A percentile compares a stretch with the other conserved stretches of the same genome.
These are phyloP conservation scores for Eutypella sp. DNA, from an alignment of 2,329 filamentous ascomycete genomes.

Conservation along the genomic window DNA sequence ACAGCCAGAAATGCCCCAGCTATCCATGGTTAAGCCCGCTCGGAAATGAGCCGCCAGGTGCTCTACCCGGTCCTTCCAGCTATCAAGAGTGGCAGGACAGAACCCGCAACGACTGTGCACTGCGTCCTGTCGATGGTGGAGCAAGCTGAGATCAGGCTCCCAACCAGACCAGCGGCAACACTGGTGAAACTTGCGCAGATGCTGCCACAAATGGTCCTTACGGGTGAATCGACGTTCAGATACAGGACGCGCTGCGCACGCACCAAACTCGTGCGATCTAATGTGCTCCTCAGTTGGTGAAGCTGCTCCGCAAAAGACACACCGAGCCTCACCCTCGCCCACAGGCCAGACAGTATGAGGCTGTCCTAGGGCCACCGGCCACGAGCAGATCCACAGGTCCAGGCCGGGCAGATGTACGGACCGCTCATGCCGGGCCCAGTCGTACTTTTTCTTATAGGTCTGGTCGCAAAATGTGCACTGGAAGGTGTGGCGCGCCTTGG, in stretches of 20 bases:
- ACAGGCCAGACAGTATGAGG: constrained; percentile 45
- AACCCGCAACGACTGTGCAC: not conserved
- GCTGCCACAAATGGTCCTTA: constrained; percentile 34
- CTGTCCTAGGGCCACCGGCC: constrained; percentile 27
- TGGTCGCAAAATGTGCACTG: constrained; percentile 35
- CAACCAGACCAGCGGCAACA: constrained; percentile 44
- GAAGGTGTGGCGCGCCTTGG: constrained; percentile 27
- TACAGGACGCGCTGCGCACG: constrained; percentile 43
- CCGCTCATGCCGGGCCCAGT: constrained; percentile 44
- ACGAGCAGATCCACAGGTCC: constrained; percentile 48
- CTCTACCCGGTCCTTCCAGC: not conserved
- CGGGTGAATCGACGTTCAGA: constrained; percentile 38
- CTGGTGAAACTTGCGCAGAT: constrained; percentile 34
- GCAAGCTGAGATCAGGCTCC: constrained; percentile 32
- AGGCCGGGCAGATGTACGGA: constrained; percentile 41
- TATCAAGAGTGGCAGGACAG: not conserved
- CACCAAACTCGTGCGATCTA: constrained; percentile 35
- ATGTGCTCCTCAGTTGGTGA: constrained; percentile 32
- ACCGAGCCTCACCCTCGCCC: constrained; percentile 36
- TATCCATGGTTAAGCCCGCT: not conserved
- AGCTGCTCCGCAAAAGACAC: constrained; percentile 33
- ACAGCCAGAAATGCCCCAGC: too few relatives aligned
- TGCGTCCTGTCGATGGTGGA: not conserved
- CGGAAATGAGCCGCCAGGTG: not conserved
- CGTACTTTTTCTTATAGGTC: constrained; percentile 35